phyloP scores from a whole-genome alignment of 2,329 filamentous ascomycete genomes.

The Calycina herbarum region DNA sequence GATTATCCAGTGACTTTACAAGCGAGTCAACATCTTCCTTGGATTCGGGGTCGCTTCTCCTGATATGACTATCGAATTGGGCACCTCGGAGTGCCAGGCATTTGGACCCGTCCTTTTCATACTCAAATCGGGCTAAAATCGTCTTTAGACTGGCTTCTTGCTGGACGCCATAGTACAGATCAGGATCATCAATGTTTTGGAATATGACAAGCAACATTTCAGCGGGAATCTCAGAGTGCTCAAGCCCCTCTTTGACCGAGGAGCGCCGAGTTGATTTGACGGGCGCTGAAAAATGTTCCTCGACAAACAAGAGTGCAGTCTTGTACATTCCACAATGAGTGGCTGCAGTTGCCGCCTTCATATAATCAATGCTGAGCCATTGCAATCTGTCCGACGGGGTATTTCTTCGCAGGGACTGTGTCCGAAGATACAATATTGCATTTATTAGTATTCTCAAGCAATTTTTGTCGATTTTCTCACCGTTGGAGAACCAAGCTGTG shows the following conservation, averaged over 20 bases:
- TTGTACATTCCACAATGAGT: slow-evolving; percentile 81
- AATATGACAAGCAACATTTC: slow-evolving; percentile 80
- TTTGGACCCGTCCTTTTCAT: slow-evolving; percentile 84
- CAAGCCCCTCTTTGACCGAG: slow-evolving; percentile 51
- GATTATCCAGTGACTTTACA: slow-evolving; percentile 72
- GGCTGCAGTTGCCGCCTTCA: slow-evolving; percentile 69
- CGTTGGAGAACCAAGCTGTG: slow-evolving; percentile 60
- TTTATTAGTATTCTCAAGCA: slow-evolving; percentile 75
- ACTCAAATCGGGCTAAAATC: slow-evolving; percentile 79
- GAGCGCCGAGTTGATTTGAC: slow-evolving; percentile 64
- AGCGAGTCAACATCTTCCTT: slow-evolving; percentile 66
- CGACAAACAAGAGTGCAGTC: slow-evolving; percentile 79
- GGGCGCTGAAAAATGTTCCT: slow-evolving; percentile 63
- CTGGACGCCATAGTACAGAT: slow-evolving; percentile 90
- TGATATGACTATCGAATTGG: slow-evolving; percentile 83
- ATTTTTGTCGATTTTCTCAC: slow-evolving; percentile 49
- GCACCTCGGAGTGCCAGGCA: slow-evolving; percentile 89
- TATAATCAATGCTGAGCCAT: slow-evolving; percentile 85
- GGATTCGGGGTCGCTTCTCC: slow-evolving; percentile 55
- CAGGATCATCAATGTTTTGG: slow-evolving; percentile 90
- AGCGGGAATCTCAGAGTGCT: slow-evolving; percentile 50
- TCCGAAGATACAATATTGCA: slow-evolving; percentile 83
- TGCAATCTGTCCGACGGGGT: slow-evolving; percentile 77
- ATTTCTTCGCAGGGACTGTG: slow-evolving; percentile 65
- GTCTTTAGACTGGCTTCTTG: slow-evolving; percentile 74